phyloP scores from a whole-genome alignment of 192 early-diverging fungal species.

The Coemansia sp. region DNA sequence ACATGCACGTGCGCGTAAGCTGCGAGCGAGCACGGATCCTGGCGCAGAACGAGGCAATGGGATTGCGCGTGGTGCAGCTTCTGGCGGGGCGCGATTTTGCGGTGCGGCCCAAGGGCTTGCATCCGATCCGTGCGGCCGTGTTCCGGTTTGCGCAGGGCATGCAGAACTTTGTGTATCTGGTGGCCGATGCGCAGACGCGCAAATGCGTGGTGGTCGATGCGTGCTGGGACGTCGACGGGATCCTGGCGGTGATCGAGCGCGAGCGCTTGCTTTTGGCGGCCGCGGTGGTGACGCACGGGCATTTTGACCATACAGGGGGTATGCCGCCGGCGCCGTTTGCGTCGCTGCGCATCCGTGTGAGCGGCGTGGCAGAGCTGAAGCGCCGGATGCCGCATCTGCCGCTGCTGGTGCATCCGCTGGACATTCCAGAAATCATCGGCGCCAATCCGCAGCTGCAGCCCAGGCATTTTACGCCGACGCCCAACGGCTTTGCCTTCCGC shows the following conservation, averaged over 20 bases:
- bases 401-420: constrained; percentile 72
- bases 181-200: constrained; percentile 66
- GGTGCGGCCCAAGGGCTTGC: constrained; percentile 49
- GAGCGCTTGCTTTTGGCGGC: constrained; percentile 69
- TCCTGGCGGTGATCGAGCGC: constrained; percentile 61
- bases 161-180: constrained; percentile 83
- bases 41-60: constrained; percentile 60
- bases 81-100: constrained; percentile 74
- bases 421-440: constrained; percentile 67
- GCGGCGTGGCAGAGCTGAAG: constrained; percentile 73
- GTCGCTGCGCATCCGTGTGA: constrained; percentile 72
- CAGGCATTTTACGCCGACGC: constrained; percentile 61
- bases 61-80: constrained; percentile 66
- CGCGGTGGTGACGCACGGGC: constrained; percentile 76
- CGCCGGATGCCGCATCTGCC: constrained; percentile 71
- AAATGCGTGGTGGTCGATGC: constrained; percentile 84
- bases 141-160: constrained; percentile 78
- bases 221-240: constrained; percentile 93
- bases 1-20: constrained; percentile 53
- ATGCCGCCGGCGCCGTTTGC: constrained; percentile 86
- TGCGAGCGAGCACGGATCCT: constrained; percentile 59
- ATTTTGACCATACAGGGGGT: constrained; percentile 87
- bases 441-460: constrained; percentile 66
- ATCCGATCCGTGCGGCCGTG: constrained; percentile 74
- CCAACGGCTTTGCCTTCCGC: constrained; percentile 57